Base-by-base conservation (phyloP, 2,329 filamentous ascomycete species). In the Penicillium sp. region DNA sequence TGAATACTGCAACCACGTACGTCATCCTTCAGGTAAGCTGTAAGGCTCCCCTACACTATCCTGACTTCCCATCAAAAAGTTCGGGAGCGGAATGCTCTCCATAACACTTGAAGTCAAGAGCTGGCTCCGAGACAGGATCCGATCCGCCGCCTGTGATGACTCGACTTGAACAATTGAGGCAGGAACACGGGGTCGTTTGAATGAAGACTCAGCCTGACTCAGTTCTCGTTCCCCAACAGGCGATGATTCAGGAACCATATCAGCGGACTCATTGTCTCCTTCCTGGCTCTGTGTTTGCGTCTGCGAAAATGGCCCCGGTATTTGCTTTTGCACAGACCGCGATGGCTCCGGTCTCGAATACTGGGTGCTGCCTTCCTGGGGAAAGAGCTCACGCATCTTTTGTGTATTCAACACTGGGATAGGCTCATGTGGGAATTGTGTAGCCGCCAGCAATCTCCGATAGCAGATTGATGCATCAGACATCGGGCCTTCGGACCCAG, bases 61-160 rank as follows among this genome's bases (percentile, higher is more conserved):
- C 50, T 72, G 68, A 43, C 68, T 73, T 6, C 62, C 62, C 56
- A 64, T 62, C 64, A 69, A 71, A 14, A 69, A 64, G 4, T 60
- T 61, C 3, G 71, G 71, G n/a, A 70, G 46, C 6, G 71, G 68
- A 41, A 73, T 59, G 51, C 71, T 74, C 43, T 74, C 71, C 71
- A 74, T 72, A 14, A 74, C 61, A 49, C 69, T 73, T 2, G 71
- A 71, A 0, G 70, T 70, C 22, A 74, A 53, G 36, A 72, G 59
- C 35, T 72, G 68, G 40, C 67, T 70, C 3, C 60, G 58, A 10
- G 64, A 64, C 6, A 73, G 39, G 2, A 71, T 47, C 2, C 47
- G 59, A 28, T 70, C 66, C 29, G 62, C 63, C 7, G 64, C 60
- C 41, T 74, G 71, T 1, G 71, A 73, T 10, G 71, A 74, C 52